Evolutionary conservation across 257 asterid genomes (phyloP), one percentile per base, ranked within the genome.

Genomic region (Plantago major): DNA sequence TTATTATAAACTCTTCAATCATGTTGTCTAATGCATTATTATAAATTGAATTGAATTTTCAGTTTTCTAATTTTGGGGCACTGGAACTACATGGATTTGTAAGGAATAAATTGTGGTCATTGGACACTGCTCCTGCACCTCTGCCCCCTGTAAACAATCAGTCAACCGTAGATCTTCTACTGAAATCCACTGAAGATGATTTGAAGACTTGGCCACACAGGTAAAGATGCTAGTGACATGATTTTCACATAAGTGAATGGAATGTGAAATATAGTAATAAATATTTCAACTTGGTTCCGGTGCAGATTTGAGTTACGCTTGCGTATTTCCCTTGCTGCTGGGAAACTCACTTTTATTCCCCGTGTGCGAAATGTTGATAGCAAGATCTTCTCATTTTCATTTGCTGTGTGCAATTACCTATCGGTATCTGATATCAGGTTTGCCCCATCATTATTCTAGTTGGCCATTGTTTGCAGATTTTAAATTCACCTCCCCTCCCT

Each of bases 361-460:
- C 89, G 91, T 42, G 90, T 84, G 82, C 76, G 94, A 61, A 87
- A 84, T 71, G 72, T 66, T 52, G 94, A 87, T 71, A 75, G 43
- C 84, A 89, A 84, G 91, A 67, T 84, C 14, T 89, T 86, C 78
- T 65, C 94, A 4, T 89, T 89, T 77, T 76, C 83, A 7, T 72
- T 86, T 73, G 84, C 93, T 58, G 71, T 89, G 73, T 83, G 87
- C 73, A 86, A 84, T 70, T 84, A 86, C 70, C 78, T 89, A 19
- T 75, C 90, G 55, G 86, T 89, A 50, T 84, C 95, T 61, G 95
- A 89, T 71, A 79, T 84, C 86, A 87, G 96, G 94, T 84, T 74
- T 61, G 71, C 65, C 64, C 73, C 65, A 42, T 48, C 64, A 59
- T 70, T 69, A 63, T 6, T 58, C 18, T 66, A 18, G 47, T 66